These are phyloP conservation scores for Microascus cirrosus DNA, from an alignment of 2,329 filamentous ascomycete genomes.

Conservation along the genomic window DNA sequence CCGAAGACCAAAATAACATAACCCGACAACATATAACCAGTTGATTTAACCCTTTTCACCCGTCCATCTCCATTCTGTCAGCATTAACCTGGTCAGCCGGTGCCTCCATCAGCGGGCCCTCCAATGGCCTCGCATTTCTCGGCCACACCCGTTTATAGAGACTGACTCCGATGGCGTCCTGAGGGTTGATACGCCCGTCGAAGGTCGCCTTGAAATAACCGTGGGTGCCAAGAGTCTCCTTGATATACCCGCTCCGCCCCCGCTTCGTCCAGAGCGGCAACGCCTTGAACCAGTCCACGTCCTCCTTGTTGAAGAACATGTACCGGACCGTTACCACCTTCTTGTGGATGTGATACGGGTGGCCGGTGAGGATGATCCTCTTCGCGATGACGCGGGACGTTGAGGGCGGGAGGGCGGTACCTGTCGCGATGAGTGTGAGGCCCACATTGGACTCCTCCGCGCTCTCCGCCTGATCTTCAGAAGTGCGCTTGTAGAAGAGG, in stretches of 20 bases:
- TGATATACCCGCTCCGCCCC: slow-evolving; percentile 81
- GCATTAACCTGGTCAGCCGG: slow-evolving; percentile 7
- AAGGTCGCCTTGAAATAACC: slow-evolving; percentile 99
- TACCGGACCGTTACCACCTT: slow-evolving; percentile 92
- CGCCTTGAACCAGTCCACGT: slow-evolving; percentile 96
- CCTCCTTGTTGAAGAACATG: slow-evolving; percentile 98
- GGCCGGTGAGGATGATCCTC: slow-evolving; percentile 84
- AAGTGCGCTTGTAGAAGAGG: slow-evolving; percentile 67
- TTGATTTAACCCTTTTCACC: not conserved
- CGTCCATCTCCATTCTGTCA: slow-evolving; percentile 6
- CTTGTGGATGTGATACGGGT: slow-evolving; percentile 99
- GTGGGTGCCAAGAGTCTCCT: slow-evolving; percentile 89
- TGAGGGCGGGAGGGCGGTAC: slow-evolving; percentile 71
- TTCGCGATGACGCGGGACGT: slow-evolving; percentile 80
- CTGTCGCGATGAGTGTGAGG: slow-evolving; percentile 71
- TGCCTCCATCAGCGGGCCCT: slow-evolving; percentile 28
- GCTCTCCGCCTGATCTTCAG: slow-evolving; percentile 26
- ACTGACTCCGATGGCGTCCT: slow-evolving; percentile 87
- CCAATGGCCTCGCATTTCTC: slow-evolving; percentile 44
- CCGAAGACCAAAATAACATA: not conserved
- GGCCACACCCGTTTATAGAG: slow-evolving; percentile 82
- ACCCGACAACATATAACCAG: not conserved
- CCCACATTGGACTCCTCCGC: slow-evolving; percentile 32
- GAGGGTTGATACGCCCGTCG: slow-evolving; percentile 88
- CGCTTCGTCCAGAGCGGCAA: slow-evolving; percentile 88